A percentile compares a stretch with the other conserved stretches of the same genome.
These are phyloP conservation scores for Sporisorium iseilematis-ciliati DNA, from an alignment of 1,284 basidiomycete genomes.

Conservation along the genomic window DNA sequence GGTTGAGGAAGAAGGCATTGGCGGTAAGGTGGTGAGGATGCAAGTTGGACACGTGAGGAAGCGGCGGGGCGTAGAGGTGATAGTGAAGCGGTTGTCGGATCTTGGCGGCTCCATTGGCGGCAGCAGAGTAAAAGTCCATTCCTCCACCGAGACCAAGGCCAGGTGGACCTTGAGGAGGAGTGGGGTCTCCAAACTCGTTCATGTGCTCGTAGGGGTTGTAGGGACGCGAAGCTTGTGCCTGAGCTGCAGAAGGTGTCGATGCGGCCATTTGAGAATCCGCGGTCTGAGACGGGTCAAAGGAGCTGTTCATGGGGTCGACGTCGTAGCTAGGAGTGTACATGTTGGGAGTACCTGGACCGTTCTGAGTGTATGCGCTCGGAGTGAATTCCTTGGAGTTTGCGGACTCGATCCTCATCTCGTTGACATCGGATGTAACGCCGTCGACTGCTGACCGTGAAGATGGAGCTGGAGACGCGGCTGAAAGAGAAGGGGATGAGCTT, in stretches of 20 bases:
- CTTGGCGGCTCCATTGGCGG: constrained; percentile 39
- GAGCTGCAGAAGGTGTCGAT: constrained; percentile 21
- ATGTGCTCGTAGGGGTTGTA: constrained; percentile 63
- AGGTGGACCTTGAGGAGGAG: constrained; percentile 35
- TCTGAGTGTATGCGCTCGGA: constrained; percentile 18
- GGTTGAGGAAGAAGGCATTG: constrained; percentile 77
- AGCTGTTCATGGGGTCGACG: constrained; percentile 27
- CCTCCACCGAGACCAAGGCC: constrained; percentile 44
- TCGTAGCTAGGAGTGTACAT: constrained; percentile 36
- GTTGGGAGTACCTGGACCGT: constrained; percentile 30
- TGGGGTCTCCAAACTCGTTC: constrained; percentile 59
- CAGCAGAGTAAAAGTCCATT: constrained; percentile 50
- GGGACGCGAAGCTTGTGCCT: constrained; percentile 19
- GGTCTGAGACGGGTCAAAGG: constrained; percentile 31
- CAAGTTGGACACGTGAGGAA: constrained; percentile 73
- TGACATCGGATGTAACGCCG: constrained; percentile 24
- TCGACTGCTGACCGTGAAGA: constrained; percentile 19
- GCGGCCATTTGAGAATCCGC: constrained; percentile 26
- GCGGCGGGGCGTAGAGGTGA: constrained; percentile 83
- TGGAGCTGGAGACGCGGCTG: constrained; percentile 20
- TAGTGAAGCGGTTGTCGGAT: constrained; percentile 78
- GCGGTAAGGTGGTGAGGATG: constrained; percentile 72
- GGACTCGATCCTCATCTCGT: constrained; percentile 33
- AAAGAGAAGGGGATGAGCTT: constrained; percentile 36
- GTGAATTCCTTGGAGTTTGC: constrained; percentile 25